phyloP scores from a whole-genome alignment of 371 early-diverging fungal species.

The Conidiobolus incongruus region DNA sequence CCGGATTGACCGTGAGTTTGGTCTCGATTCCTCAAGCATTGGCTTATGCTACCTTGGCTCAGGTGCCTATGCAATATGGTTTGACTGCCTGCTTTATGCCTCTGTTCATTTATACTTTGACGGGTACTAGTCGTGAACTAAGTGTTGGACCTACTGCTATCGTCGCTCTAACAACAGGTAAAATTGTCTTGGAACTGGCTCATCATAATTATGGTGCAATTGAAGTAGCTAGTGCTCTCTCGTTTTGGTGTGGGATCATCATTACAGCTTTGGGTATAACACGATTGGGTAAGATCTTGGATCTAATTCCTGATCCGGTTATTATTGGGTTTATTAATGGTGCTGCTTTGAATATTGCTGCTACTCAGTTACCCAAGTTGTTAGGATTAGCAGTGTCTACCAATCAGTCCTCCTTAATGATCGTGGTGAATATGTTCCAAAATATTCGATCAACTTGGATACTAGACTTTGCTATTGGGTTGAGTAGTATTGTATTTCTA shows the following conservation, averaged over 20 bases:
- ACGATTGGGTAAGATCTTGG: constrained; percentile 57
- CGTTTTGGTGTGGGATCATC: background rate
- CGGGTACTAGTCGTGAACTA: constrained; percentile 71
- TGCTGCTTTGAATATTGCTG: constrained; percentile 43
- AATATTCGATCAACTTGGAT: too few relatives aligned
- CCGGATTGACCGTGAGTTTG: constrained; percentile 64
- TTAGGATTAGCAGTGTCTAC: constrained; percentile 42
- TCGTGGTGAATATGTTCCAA: constrained; percentile 23
- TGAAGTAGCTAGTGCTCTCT: background rate
- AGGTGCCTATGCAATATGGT: constrained; percentile 58
- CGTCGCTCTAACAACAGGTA: constrained; percentile 41
- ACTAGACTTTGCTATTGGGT: too few relatives aligned
- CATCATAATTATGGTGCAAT: background rate
- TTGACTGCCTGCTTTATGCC: constrained; percentile 69
- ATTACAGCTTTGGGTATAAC: constrained; percentile 35
- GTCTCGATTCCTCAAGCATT: constrained; percentile 64
- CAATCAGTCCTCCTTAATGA: constrained; percentile 20
- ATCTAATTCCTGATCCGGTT: constrained; percentile 55
- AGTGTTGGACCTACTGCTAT: constrained; percentile 82
- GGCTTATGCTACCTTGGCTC: constrained; percentile 64
- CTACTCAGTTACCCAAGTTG: constrained; percentile 39
- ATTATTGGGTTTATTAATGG: constrained; percentile 50
- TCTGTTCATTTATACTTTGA: constrained; percentile 41
- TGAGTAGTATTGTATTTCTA: too few relatives aligned
- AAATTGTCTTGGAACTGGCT: constrained; percentile 16